Conservation (phyloP, 495 filamentous ascomycete genomes). For the Neurospora sp. region DNA sequence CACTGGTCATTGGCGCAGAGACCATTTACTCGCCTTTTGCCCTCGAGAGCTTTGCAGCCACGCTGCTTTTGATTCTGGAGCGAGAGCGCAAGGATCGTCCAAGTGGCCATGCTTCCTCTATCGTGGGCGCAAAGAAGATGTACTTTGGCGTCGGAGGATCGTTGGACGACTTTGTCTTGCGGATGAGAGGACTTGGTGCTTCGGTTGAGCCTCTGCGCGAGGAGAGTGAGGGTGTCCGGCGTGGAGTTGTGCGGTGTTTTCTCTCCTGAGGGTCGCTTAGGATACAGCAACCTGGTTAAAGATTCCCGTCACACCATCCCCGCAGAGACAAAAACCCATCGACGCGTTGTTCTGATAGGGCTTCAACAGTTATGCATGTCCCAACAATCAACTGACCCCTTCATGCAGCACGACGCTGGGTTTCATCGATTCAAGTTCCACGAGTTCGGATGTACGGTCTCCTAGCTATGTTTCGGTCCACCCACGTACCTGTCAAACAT, state of each 20-base stretch:
- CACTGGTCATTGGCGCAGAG: conserved; percentile 73
- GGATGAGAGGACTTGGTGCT: conserved; percentile 44
- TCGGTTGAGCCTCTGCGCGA: conserved; percentile 52
- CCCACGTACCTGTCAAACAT: background rate
- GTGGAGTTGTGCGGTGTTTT: conserved; percentile 39
- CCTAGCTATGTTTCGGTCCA: background rate
- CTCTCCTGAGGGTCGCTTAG: conserved; percentile 13
- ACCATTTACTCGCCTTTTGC: conserved; percentile 87
- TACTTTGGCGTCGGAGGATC: conserved; percentile 97
- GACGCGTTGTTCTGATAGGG: background rate
- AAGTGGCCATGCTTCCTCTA: conserved; percentile 41
- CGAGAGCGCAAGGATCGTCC: conserved; percentile 34
- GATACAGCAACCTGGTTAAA: background rate
- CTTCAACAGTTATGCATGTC: background rate
- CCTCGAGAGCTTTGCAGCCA: conserved; percentile 60
- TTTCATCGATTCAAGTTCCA: background rate
- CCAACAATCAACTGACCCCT: background rate
- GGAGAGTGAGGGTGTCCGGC: conserved; percentile 47
- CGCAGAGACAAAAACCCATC: background rate
- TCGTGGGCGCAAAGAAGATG: conserved; percentile 85
- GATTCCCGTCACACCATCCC: background rate
- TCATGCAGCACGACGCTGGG: background rate
- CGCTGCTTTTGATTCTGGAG: conserved; percentile 53
- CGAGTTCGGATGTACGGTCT: background rate
- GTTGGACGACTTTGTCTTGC: conserved; percentile 72